phyloP scores from a whole-genome alignment of 768 basidiomycete genomes.

The Sutorius australiensis region DNA sequence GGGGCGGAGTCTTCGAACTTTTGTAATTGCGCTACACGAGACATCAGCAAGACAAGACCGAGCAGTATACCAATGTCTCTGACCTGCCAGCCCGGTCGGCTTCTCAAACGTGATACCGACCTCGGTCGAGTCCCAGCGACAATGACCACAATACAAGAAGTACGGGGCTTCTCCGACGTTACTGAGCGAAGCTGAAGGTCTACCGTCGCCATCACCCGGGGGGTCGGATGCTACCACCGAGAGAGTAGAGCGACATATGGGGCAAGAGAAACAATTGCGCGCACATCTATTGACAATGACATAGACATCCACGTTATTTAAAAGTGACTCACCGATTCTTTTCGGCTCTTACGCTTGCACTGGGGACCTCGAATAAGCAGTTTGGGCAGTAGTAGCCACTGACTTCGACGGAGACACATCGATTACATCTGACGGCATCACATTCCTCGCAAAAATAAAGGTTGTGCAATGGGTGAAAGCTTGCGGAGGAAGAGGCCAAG shows the following conservation, averaged over 20 bases:
- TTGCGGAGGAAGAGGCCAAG: conserved; percentile 70
- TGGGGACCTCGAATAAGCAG: conserved; percentile 97
- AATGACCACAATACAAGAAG: conserved; percentile 87
- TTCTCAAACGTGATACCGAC: conserved; percentile 94
- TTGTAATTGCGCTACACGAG: conserved; percentile 74
- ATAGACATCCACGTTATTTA: not conserved
- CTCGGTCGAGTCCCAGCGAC: conserved; percentile 92
- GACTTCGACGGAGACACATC: conserved; percentile 90
- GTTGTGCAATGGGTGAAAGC: conserved; percentile 77
- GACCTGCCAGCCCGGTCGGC: conserved; percentile 91
- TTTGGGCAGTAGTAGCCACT: conserved; percentile 98
- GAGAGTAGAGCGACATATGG: conserved; percentile 85
- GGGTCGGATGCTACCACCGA: conserved; percentile 90
- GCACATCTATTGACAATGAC: conserved; percentile 67
- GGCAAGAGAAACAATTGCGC: conserved; percentile 96
- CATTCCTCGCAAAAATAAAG: conserved; percentile 99
- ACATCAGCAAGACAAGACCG: conserved; percentile 1
- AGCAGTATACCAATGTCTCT: conserved; percentile 18
- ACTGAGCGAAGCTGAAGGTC: conserved; percentile 49
- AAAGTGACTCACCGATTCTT: conserved; percentile 73
- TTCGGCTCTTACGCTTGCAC: conserved; percentile 96
- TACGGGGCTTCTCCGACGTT: conserved; percentile 83
- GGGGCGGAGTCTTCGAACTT: conserved; percentile 84
- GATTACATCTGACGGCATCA: conserved; percentile 89
- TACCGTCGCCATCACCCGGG: conserved; percentile 53